These are phyloP conservation scores for Malassezia yamatoensis DNA, from an alignment of 1,284 basidiomycete genomes.

Conservation along the genomic window DNA sequence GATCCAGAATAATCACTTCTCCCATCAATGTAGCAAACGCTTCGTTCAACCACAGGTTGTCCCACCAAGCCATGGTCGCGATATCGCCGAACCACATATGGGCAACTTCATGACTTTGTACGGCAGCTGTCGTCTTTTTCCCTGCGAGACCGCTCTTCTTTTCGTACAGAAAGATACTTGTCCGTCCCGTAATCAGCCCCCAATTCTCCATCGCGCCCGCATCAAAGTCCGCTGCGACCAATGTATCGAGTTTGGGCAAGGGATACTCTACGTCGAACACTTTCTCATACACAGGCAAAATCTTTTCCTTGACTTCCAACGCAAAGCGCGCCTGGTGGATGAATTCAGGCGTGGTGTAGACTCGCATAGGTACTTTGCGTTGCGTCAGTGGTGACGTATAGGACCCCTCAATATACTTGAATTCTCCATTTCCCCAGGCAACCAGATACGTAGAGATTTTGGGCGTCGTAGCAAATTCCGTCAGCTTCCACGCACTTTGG, in stretches of 20 bases:
- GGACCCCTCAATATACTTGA: slow-evolving; percentile 61
- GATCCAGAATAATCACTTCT: slow-evolving; percentile 74
- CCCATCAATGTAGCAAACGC: slow-evolving; percentile 75
- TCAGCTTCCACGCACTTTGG: slow-evolving; percentile 29
- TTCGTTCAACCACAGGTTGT: slow-evolving; percentile 51
- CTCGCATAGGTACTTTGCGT: slow-evolving; percentile 66
- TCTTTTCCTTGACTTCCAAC: slow-evolving; percentile 73
- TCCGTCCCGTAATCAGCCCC: slow-evolving; percentile 75
- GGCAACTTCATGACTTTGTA: slow-evolving; percentile 64
- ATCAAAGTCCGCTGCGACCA: slow-evolving; percentile 61
- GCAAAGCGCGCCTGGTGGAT: slow-evolving; percentile 66
- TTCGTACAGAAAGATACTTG: slow-evolving; percentile 69
- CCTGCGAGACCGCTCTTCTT: slow-evolving; percentile 62
- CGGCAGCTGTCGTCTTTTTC: slow-evolving; percentile 67
- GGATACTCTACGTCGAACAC: slow-evolving; percentile 77
- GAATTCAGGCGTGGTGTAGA: slow-evolving; percentile 68
- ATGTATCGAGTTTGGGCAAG: slow-evolving; percentile 59
- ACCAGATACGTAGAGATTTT: slow-evolving; percentile 80
- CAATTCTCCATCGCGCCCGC: slow-evolving; percentile 83
- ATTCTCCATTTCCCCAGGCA: slow-evolving; percentile 78
- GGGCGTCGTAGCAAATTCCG: slow-evolving; percentile 36
- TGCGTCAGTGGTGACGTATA: slow-evolving; percentile 71
- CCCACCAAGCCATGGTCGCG: slow-evolving; percentile 87
- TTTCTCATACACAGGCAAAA: slow-evolving; percentile 78
- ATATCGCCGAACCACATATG: slow-evolving; percentile 65